Evolutionary conservation across 169 alveolate genomes (phyloP).

Genomic region (Plasmodium cynomolgi): DNA sequence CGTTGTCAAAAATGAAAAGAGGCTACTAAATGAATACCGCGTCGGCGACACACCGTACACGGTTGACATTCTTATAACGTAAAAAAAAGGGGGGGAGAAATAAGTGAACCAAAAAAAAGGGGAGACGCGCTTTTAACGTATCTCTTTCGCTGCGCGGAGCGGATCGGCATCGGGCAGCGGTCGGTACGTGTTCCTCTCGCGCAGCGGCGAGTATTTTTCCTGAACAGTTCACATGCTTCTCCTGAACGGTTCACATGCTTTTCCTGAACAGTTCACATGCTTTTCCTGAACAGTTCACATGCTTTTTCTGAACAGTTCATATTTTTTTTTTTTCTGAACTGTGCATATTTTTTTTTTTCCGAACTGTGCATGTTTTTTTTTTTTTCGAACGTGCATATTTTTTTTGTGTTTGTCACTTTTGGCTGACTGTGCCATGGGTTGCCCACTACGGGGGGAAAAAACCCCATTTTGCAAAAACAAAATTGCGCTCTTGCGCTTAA

Average conservation of each 20-base stretch:
- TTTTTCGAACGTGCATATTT: not conserved
- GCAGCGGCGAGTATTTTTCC: not conserved
- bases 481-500: not conserved
- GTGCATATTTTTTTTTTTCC: not conserved
- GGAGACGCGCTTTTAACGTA: not conserved
- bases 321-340: not conserved
- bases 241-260: not conserved
- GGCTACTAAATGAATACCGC: conserved; percentile 35
- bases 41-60: conserved; percentile 43
- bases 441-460: not conserved
- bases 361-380: no score
- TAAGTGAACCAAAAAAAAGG: not conserved
- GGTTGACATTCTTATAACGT: conserved; percentile 44
- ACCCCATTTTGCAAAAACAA: not conserved
- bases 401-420: not conserved
- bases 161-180: not conserved
- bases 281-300: no score
- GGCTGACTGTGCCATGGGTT: not conserved
- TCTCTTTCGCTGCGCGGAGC: not conserved
- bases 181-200: not conserved
- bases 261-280: not conserved
- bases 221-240: not conserved
- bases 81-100: not conserved
- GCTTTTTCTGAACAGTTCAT: not conserved
- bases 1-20: conserved; percentile 7